Base-by-base conservation (phyloP, 768 basidiomycete genomes). In the Pleurotus tuber-regium region DNA sequence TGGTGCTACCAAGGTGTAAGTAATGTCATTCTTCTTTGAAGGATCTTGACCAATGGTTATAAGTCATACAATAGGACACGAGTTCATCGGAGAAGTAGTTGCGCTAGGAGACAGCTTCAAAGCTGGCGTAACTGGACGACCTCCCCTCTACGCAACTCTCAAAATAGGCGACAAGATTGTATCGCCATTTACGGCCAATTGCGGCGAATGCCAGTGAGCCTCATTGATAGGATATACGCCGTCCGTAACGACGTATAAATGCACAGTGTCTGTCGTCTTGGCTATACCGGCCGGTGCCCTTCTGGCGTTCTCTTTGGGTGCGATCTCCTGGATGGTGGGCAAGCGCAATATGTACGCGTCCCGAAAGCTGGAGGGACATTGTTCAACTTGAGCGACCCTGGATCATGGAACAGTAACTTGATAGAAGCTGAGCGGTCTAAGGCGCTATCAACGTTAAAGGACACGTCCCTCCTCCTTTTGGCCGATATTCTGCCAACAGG, bases 401-500 rank as follows among this genome's bases (percentile, higher is more conserved):
- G 67, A 16, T 71, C 74, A 2, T 80, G 75, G 74, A 69, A 70
- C 5, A 73, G 69, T n/a, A 54, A 59, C 6, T 63, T 75, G 16
- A 54, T 71, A 10, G 46, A 63, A n/a, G 63, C 69, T 26, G 64
- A 65, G 50, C 75, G 70, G 55, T 59, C 66, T 29, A 64, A 62
- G 36, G 72, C 72, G 1, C 64, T 80, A 38, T 63, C 66, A 12
- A 63, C 62, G 8, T 66, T 89, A 4, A 61, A 80, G 3, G 86
- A 90, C 57, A 79, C 77, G 31, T 86, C 87, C 1, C 70, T 90
- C 39, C 73, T 91, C 18, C 70, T 91, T 50, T 71, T 91, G 6
- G 84, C 86, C 8, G 89, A 91, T 59, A 89, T 90, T 59, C 74
- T 90, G 11, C 89, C 89, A 2, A 91, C 89, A 0, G 88, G 87